phyloP scores from a whole-genome alignment of 345 rosid species.

The rapeseed (Brassica napus) region DNA sequence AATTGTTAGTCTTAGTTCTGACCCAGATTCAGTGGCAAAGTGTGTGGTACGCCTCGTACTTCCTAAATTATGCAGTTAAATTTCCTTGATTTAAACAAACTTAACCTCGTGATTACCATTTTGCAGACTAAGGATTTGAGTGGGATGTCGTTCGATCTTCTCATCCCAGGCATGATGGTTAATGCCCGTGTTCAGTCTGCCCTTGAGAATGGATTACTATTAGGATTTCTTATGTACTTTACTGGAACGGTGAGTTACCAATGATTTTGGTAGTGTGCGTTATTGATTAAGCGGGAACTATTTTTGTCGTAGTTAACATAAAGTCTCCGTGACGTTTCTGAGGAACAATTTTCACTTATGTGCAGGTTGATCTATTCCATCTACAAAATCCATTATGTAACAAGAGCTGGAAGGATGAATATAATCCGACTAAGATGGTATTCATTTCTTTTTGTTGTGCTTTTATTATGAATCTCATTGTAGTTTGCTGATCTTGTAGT shows the following conservation, averaged over 20 bases:
- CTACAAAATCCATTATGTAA: conserved; percentile 56
- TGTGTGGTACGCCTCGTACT: conserved; percentile 57
- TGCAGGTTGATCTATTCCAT: conserved; percentile 88
- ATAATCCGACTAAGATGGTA: conserved; percentile 76
- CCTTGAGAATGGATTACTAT: conserved; percentile 84
- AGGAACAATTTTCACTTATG: conserved; percentile 25
- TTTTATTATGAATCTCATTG: background rate
- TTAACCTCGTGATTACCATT: conserved; percentile 26
- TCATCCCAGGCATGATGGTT: conserved; percentile 95
- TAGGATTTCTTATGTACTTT: conserved; percentile 85
- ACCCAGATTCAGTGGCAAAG: conserved; percentile 69
- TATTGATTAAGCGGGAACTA: conserved; percentile 8
- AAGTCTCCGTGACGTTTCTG: conserved; percentile 14
- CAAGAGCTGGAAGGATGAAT: conserved; percentile 82
- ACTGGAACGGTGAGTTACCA: conserved; percentile 84
- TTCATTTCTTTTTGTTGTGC: conserved; percentile 7
- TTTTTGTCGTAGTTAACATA: conserved; percentile 16
- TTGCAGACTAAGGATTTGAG: conserved; percentile 79
- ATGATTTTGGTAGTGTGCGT: conserved; percentile 19
- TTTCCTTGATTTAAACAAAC: conserved; percentile 11
- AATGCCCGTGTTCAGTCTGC: conserved; percentile 79
- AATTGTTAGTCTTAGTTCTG: conserved; percentile 70
- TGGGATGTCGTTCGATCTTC: conserved; percentile 94
- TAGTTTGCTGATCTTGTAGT: conserved; percentile 18
- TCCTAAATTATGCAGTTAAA: background rate